Base-by-base conservation (phyloP, 164 flowering plant species). In the Protea cynaroides region DNA sequence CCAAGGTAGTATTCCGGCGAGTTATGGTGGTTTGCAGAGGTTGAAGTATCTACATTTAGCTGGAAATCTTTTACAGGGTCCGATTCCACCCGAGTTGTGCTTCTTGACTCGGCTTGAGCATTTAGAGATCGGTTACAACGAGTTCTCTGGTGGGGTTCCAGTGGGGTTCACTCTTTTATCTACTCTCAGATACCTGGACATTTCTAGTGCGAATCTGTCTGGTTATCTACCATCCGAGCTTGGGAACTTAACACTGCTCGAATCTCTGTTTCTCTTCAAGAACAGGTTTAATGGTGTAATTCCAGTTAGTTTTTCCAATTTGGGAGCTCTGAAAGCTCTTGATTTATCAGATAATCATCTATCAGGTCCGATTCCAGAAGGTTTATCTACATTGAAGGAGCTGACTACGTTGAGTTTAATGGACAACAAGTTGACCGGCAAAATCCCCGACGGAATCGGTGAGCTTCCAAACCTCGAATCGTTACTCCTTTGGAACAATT, bases 51-150 rank as follows among this genome's bases (percentile, higher is more conserved):
- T 95, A 3, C 17, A 84, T 69, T 66, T 95, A 25, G 82, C 91
- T 0, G 99, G 99, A 34, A 92, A 92, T 70, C 1, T 15, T 0
- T 64, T 95, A 7, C 59, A 64, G 0, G 99, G 97, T 4, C 58
- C 72, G 12, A 64, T 95, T 29, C 97, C 97, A 21, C 38, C 77
- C 0, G 80, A 81, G 54, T 63, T 95, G 19, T 87, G 94, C 0
- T 62, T 29, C 17, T 51, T 83, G 60, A 49, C 69, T 9, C 69
- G 70, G 67, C 83, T 90, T 0, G 78, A 85, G 78, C 85, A 70
- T 22, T 18, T 95, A 51, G 99, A 95, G 69, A 81, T 95, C 60
- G 99, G 99, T 4, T 95, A 91, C 83, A 89, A 92, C 68, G 13
- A 1, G 13, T 80, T 74, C 58, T 8, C 58, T 10, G 85, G 94